Percentiles rank a stretch among this genome's conserved stretches.
These are phyloP conservation scores for Pyrenophora seminiperda DNA, from an alignment of 2,329 filamentous ascomycete genomes.

Conservation along the genomic window DNA sequence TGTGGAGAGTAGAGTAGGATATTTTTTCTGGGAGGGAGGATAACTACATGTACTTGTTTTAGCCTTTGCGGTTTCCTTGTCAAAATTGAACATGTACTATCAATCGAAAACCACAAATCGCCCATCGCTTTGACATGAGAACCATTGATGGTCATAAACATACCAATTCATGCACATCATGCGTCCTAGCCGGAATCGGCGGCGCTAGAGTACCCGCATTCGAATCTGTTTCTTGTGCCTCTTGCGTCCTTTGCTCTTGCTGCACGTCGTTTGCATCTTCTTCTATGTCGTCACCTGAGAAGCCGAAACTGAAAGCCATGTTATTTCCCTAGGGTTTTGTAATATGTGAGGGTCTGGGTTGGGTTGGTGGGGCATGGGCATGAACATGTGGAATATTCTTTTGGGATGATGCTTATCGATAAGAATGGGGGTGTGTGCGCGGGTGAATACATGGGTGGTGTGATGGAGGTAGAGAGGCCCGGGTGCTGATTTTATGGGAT, in stretches of 20 bases:
- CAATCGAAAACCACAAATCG: no score
- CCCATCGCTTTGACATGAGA: background rate
- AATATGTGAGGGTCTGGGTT: background rate
- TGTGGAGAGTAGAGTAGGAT: constrained; percentile 66
- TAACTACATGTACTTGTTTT: constrained; percentile 50
- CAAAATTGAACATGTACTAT: no score
- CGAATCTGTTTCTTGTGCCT: background rate
- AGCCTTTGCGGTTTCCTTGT: no score
- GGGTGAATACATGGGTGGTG: constrained; percentile 12
- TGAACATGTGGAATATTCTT: constrained; percentile 21
- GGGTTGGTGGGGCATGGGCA: constrained; percentile 2
- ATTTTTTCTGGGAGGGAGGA: constrained; percentile 72
- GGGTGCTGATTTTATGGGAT: no score
- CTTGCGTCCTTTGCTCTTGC: constrained; percentile 10
- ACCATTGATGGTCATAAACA: constrained; percentile 20
- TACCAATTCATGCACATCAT: constrained; percentile 57
- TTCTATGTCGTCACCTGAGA: constrained; percentile 64
- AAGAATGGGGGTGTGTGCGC: constrained; percentile 20
- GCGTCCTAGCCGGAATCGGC: constrained; percentile 47
- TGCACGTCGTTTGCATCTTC: constrained; percentile 49
- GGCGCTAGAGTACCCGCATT: constrained; percentile 28
- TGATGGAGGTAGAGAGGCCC: background rate
- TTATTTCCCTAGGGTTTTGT: constrained; percentile 2
- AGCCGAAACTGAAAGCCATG: constrained; percentile 61
- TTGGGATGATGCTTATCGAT: constrained; percentile 30